Evolutionary conservation across 805 yeast genomes (phyloP).

Genomic region (Geotrichum ghanense): DNA sequence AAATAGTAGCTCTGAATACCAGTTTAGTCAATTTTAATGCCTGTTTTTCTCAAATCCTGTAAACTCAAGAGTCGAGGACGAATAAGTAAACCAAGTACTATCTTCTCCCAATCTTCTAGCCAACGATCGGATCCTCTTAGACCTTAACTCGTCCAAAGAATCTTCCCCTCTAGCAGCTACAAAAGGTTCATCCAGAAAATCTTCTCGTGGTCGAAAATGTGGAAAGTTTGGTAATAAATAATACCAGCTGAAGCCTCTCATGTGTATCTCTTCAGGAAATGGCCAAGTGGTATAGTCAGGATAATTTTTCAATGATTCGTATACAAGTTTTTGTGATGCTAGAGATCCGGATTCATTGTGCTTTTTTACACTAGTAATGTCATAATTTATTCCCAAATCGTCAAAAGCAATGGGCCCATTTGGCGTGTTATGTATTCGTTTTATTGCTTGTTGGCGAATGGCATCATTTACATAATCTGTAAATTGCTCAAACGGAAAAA

Average conservation of each 20-base stretch:
- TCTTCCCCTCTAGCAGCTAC: not conserved
- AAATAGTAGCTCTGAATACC: no score
- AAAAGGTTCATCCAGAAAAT: not conserved
- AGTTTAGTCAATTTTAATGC: no score
- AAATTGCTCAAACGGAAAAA: constrained; percentile 9
- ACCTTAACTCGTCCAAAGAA: not conserved
- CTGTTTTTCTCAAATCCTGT: no score
- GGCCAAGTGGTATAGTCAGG: constrained; percentile 12
- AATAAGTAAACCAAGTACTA: constrained; percentile 2
- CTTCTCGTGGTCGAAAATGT: not conserved
- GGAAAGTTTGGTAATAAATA: constrained; percentile 1
- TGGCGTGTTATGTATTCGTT: no score
- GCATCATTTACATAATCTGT: constrained; percentile 5
- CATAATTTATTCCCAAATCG: no score
- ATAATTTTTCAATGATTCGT: not conserved
- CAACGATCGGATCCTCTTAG: not conserved
- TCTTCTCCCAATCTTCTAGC: not conserved
- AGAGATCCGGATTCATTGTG: not conserved
- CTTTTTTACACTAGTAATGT: no score
- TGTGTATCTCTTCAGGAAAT: constrained; percentile 14
- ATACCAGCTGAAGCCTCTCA: constrained; percentile 15
- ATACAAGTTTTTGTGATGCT: not conserved
- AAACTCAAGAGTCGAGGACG: no score
- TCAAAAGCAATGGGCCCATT: no score
- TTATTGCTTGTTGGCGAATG: no score